Evolutionary conservation across 495 filamentous ascomycete species (phyloP).

Genomic region (Collariella sp.): DNA sequence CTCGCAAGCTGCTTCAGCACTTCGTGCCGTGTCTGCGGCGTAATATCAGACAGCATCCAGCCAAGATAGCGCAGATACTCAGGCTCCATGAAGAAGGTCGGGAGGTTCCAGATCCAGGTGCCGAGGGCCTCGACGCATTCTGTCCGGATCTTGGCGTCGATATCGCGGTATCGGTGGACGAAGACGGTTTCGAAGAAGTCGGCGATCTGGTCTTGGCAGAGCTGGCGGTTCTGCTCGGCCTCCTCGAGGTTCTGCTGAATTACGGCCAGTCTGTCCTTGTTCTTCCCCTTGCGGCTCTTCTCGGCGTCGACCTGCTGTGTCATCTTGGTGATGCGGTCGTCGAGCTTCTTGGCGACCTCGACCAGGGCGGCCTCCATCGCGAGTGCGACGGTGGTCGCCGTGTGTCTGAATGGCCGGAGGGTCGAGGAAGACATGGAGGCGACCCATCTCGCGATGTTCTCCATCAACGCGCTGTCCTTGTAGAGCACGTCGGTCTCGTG

Average conservation of each 20-base stretch:
- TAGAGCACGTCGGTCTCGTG: conserved; percentile 69
- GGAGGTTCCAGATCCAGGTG: conserved; percentile 74
- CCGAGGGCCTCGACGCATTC: conserved; percentile 80
- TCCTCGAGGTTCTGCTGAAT: conserved; percentile 60
- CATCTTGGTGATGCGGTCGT: conserved; percentile 56
- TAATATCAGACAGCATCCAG: conserved; percentile 81
- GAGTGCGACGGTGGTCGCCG: conserved; percentile 71
- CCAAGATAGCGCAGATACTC: conserved; percentile 86
- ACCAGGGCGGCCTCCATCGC: conserved; percentile 64
- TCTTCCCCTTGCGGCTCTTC: conserved; percentile 61
- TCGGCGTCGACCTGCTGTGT: conserved; percentile 75
- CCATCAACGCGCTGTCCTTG: conserved; percentile 62
- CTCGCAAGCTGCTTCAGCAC: conserved; percentile 71
- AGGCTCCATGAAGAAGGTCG: conserved; percentile 79
- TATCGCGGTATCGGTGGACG: conserved; percentile 88
- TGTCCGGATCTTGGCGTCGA: conserved; percentile 76
- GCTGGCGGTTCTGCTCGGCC: conserved; percentile 53
- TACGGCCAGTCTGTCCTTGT: conserved; percentile 47
- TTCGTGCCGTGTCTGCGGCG: conserved; percentile 58
- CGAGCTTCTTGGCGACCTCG: conserved; percentile 61
- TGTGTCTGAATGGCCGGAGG: conserved; percentile 85
- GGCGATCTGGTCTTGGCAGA: conserved; percentile 58
- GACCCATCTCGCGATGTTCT: conserved; percentile 81
- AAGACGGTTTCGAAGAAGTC: conserved; percentile 86
- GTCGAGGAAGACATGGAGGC: conserved; percentile 73